Conservation (phyloP, 805 yeast species). For the Deakozyma indianensis region DNA sequence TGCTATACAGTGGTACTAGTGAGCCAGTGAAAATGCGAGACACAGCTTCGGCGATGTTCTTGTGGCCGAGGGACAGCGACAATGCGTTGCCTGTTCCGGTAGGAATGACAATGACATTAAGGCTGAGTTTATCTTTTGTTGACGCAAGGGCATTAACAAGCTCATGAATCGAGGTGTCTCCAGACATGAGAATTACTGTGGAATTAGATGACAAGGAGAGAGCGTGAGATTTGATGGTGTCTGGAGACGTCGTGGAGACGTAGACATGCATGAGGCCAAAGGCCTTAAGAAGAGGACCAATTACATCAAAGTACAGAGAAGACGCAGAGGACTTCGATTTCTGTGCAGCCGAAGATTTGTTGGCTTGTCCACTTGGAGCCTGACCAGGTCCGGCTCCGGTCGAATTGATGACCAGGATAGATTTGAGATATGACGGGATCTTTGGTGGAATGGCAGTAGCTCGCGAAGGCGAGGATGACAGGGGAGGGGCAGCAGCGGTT, state of each 20-base stretch:
- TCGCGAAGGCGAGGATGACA: no score
- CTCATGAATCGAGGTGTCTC: constrained; percentile 77
- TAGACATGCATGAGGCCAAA: constrained; percentile 21
- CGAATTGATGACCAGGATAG: not conserved
- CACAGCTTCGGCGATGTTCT: constrained; percentile 16
- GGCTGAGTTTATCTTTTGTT: constrained; percentile 1
- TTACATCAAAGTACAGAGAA: constrained; percentile 15
- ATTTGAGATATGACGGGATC: not conserved
- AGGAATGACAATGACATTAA: constrained; percentile 33
- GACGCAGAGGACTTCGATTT: not conserved
- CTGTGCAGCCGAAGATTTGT: not conserved
- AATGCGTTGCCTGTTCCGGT: constrained; percentile 83
- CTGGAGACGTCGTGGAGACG: constrained; percentile 19
- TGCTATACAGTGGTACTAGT: constrained; percentile 28
- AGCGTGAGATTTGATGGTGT: constrained; percentile 21
- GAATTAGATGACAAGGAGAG: constrained; percentile 14
- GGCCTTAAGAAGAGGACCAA: constrained; percentile 21
- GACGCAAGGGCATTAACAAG: constrained; percentile 39
- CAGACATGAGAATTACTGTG: constrained; percentile 57
- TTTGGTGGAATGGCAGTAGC: no score
- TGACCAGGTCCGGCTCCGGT: not conserved
- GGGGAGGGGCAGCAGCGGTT: no score
- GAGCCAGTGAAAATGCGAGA: constrained; percentile 15
- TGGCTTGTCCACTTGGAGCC: not conserved
- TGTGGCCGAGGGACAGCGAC: constrained; percentile 40